Conservation (phyloP, 371 early-diverging fungal genomes). For the Mucor mucedo region DNA sequence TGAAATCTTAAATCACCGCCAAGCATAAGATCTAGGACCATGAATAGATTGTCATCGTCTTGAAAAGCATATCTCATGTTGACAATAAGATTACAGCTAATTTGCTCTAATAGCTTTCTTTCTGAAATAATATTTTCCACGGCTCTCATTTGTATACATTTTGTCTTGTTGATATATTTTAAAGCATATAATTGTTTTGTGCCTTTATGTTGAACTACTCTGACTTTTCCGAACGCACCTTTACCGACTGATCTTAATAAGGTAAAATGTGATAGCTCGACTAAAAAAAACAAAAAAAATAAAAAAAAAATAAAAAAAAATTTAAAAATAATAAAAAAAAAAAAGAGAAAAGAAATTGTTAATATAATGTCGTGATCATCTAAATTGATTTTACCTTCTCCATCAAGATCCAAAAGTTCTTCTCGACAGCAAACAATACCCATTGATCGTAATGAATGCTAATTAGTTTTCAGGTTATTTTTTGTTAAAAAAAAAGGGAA, state of each 20-base stretch:
- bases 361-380: background rate
- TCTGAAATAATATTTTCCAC: constrained; percentile 64
- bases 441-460: constrained; percentile 25
- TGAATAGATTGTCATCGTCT: constrained; percentile 81
- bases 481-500: background rate
- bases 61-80: constrained; percentile 84
- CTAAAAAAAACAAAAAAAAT: constrained; percentile 8
- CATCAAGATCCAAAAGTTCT: constrained; percentile 44
- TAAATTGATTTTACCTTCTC: constrained; percentile 43
- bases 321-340: too few relatives aligned
- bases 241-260: constrained; percentile 72
- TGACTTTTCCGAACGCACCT: constrained; percentile 83
- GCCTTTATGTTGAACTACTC: constrained; percentile 86
- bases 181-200: constrained; percentile 62
- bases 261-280: constrained; percentile 68
- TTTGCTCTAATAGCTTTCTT: constrained; percentile 56
- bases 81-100: constrained; percentile 61
- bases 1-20: constrained; percentile 92
- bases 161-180: constrained; percentile 66
- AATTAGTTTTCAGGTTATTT: background rate
- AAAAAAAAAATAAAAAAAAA: too few relatives aligned
- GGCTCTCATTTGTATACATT: constrained; percentile 63
- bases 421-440: constrained; percentile 51
- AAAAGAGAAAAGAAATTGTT: too few relatives aligned
- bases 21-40: constrained; percentile 82